Base-by-base conservation (phyloP, 345 rosid genomes). In the Syzygium oleosum region DNA sequence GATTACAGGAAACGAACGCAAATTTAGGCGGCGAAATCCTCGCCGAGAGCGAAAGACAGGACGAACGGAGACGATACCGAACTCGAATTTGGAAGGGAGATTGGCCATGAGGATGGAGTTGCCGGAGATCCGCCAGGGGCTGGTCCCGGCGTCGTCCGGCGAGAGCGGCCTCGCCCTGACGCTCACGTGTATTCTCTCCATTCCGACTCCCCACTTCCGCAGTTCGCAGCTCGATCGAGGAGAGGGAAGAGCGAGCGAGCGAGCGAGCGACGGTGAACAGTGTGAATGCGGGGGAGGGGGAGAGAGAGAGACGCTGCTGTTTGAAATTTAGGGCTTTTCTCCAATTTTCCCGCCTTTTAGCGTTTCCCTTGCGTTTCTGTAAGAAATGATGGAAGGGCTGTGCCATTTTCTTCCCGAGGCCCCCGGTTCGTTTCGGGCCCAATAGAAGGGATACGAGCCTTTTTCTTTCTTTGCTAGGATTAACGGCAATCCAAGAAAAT, bases 101-200 rank as follows among this genome's bases (percentile, higher is more conserved):
- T 93, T 94, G 78, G 96, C 93, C 87, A 92, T 89, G 91, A 90
- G 94, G 89, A 97, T 90, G 87, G 98, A 93, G 91, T 95, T 86
- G 12, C 94, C 94, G 38, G 94, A 92, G 87, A 97, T 92, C 87
- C 91, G 92, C 99, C 99, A 97, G 6, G 99, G 99, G 87, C 96
- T 96, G 34, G 93, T 85, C 90, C 91, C 94, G 7, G 96, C 93
- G 73, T 97, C 99, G 89, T 96, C 99, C 68, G 91, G 77, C 19
- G 98, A 91, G 15, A 97, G 91, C 6, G 99, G 99, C 86, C 98
- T 92, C 23, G 99, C 90, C 88, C 99, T 88, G 43, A 97, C 97
- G 12, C 98, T 90, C 9, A 97, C 99, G 85, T 96, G 95, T 17
- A 97, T 96, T 85, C 98, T 92, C 92, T 97, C 99, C 99, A 97